phyloP scores from a whole-genome alignment of 140 eudicot species.

The Anethum foeniculum region DNA sequence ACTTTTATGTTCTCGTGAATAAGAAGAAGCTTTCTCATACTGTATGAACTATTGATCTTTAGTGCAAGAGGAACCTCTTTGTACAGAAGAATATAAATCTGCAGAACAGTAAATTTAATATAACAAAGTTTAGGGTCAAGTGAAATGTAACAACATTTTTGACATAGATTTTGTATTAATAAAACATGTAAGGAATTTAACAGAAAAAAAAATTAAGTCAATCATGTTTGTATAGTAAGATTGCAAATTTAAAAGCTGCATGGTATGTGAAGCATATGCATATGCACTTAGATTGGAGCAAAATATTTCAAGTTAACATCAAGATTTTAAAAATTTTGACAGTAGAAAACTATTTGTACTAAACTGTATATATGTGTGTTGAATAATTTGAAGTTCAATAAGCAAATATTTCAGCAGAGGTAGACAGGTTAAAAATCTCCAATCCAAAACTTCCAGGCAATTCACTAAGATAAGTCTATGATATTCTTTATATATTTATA shows the following conservation, averaged over 20 bases:
- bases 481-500: neutral
- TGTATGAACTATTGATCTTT: conserved; percentile 86
- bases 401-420: neutral
- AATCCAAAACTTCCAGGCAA: neutral
- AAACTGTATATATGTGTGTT: neutral
- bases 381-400: neutral
- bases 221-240: neutral
- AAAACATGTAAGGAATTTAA: neutral
- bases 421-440: neutral
- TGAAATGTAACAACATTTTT: neutral
- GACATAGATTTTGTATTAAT: neutral
- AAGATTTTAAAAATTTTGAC: neutral
- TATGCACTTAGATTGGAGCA: neutral
- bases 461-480: neutral
- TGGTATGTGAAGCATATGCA: neutral
- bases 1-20: conserved; percentile 96
- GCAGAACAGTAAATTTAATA: conserved; percentile 25
- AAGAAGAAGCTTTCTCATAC: conserved; percentile 71
- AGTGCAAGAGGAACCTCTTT: conserved; percentile 95
- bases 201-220: neutral
- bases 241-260: neutral
- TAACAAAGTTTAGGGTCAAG: neutral
- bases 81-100: conserved; percentile 93
- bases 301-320: neutral
- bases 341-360: neutral